Base-by-base conservation (phyloP, 1,284 basidiomycete species). In the Vanrija sp. region DNA sequence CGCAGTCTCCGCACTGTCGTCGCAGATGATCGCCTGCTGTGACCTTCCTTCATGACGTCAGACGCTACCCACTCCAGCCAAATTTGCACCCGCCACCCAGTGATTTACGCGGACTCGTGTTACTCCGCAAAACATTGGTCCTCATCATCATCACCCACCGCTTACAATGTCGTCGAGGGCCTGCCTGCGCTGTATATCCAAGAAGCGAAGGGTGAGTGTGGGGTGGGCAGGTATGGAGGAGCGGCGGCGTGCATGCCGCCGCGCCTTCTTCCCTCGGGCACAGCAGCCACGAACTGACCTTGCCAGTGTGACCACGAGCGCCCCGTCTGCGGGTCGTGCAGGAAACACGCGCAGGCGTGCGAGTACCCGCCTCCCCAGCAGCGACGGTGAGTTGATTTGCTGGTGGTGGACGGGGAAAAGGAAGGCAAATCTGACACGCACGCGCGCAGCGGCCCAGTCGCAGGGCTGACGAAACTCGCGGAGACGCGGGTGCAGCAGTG, bases 301-400 rank as follows among this genome's bases (percentile, higher is more conserved):
- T 7, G 5, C 43, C 52, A 65, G 63, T 65, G 63, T 47, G 63
- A 65, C 53, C 63, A 65, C 44, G 43, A 43, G 5, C 57, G 52
- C 6, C 63, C 63, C 16, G 44, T 48, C 14, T 65, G 63, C 40
- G 60, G 60, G 1, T 44, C 49, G 19, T 65, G 63, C 48, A 43
- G 40, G 15, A 57, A 60, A 38, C 59, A 57, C 46, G 43, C 51
- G 21, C 43, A 38, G 21, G 42, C 44, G 25, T 62, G 63, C 54
- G 54, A 55, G 43, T 65, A 62, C 12, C 60, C 63, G 0, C 51
- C 58, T 8, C 60, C 60, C 6, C 63, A 65, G 46, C 49, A 52
- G 19, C 26, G 63, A 18, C 60, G 61, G 62, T 63, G 51, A 51
- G 58, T 55, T 15, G 6, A 28, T 25, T 10, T 29, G 2, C 16